Conservation (phyloP, 257 asterid genomes). For the Pogostemon cablin region DNA sequence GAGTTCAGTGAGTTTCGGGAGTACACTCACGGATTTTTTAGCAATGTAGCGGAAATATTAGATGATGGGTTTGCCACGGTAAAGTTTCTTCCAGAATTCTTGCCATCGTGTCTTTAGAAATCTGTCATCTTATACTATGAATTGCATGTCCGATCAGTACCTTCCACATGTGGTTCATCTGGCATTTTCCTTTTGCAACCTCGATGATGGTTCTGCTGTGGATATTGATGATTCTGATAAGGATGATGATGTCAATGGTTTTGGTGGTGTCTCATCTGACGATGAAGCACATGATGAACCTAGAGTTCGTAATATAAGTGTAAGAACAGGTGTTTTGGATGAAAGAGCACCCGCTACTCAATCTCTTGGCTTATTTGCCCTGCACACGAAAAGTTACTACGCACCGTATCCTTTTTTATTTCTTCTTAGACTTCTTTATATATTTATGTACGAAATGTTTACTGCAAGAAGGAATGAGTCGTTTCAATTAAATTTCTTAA, state of each 20-base stretch:
- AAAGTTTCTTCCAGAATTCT: conserved; percentile 34
- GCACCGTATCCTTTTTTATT: conserved; percentile 83
- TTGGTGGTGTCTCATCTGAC: conserved; percentile 97
- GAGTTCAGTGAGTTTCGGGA: conserved; percentile 98
- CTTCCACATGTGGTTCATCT: conserved; percentile 93
- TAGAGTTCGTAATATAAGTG: conserved; percentile 92
- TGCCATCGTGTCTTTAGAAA: conserved; percentile 18
- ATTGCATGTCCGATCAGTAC: conserved; percentile 61
- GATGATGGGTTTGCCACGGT: conserved; percentile 93
- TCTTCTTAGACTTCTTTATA: background rate
- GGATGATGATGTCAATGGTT: conserved; percentile 73
- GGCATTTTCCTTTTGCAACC: conserved; percentile 91
- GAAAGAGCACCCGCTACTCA: conserved; percentile 99
- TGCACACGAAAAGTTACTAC: conserved; percentile 77
- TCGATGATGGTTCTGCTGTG: conserved; percentile 98
- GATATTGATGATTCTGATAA: conserved; percentile 88
- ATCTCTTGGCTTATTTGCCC: conserved; percentile 95
- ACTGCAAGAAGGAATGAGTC: background rate
- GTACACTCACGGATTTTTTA: conserved; percentile 97
- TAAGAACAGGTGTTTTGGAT: conserved; percentile 98
- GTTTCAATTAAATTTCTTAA: conserved; percentile 52
- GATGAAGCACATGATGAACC: conserved; percentile 98
- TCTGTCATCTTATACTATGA: conserved; percentile 30
- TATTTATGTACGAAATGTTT: background rate
- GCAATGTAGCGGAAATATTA: conserved; percentile 87